Evolutionary conservation across 768 basidiomycete genomes (phyloP).

Genomic region (Fomitopsis pulvina): DNA sequence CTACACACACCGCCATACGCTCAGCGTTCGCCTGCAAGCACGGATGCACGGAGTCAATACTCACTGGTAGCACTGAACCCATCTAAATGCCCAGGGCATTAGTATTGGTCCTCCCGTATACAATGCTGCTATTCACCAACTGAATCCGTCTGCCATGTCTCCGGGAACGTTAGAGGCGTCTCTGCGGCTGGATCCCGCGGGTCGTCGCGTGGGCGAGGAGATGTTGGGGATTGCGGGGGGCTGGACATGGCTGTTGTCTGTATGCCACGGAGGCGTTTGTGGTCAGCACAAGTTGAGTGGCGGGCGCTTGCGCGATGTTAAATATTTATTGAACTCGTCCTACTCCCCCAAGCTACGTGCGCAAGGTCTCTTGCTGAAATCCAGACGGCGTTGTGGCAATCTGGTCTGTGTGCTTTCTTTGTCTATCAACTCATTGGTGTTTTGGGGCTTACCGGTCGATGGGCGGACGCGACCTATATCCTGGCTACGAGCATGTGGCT

Average conservation of each 20-base stretch:
- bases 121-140: conserved; percentile 27
- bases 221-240: neutral
- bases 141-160: conserved; percentile 54
- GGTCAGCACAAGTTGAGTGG: neutral
- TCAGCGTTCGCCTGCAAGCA: neutral
- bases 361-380: conserved; percentile 34
- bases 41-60: neutral
- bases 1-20: conserved; percentile 42
- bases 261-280: neutral
- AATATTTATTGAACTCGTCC: neutral
- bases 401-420: too few relatives aligned
- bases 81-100: conserved; percentile 15
- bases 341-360: neutral
- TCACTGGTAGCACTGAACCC: conserved; percentile 19
- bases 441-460: too few relatives aligned
- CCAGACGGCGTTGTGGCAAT: too few relatives aligned
- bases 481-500: conserved; percentile 16
- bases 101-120: neutral
- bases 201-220: conserved; percentile 33
- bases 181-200: conserved; percentile 64
- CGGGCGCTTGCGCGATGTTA: neutral
- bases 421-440: too few relatives aligned
- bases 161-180: conserved; percentile 48
- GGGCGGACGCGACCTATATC: too few relatives aligned
- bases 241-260: neutral